Conservation (phyloP, 1,284 basidiomycete genomes). For the Clitocybe nebularis region DNA sequence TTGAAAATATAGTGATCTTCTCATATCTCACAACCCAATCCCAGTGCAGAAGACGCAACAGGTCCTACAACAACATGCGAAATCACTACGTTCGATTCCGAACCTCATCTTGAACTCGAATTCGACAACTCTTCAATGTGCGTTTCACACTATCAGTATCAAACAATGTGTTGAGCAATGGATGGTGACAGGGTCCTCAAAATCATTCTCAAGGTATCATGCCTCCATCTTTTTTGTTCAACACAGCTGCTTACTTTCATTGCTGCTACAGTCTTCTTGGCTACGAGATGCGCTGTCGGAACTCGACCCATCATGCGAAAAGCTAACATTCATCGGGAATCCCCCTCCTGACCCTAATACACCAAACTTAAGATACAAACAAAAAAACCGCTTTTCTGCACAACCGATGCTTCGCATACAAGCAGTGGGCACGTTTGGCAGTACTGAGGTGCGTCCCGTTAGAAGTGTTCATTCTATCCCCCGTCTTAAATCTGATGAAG, state of each 20-base stretch:
- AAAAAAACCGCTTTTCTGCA: constrained; percentile 24
- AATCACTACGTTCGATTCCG: constrained; percentile 82
- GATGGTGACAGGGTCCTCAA: constrained; percentile 59
- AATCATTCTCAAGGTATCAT: constrained; percentile 79
- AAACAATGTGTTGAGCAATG: constrained; percentile 1
- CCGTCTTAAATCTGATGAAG: constrained; percentile 33
- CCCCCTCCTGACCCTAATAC: constrained; percentile 39
- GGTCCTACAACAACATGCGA: constrained; percentile 90
- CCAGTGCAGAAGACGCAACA: constrained; percentile 76
- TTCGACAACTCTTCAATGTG: constrained; percentile 72
- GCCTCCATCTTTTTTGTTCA: constrained; percentile 1
- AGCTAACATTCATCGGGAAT: constrained; percentile 78
- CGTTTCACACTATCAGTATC: background rate
- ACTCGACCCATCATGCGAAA: constrained; percentile 80
- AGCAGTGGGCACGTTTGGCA: constrained; percentile 77
- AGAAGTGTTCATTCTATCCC: background rate
- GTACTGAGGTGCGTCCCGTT: constrained; percentile 59
- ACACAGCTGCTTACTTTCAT: constrained; percentile 53
- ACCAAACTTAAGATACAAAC: constrained; percentile 26
- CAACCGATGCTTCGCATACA: constrained; percentile 73
- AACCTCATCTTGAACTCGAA: constrained; percentile 74
- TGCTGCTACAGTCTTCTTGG: constrained; percentile 72
- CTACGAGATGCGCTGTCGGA: constrained; percentile 89
- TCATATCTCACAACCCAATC: constrained; percentile 9
- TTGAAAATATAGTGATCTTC: constrained; percentile 15